Percentiles rank a stretch among this genome's conserved stretches.
Evolutionary conservation across 129 eudicot species (phyloP).

Genomic region (Arctium minus): DNA sequence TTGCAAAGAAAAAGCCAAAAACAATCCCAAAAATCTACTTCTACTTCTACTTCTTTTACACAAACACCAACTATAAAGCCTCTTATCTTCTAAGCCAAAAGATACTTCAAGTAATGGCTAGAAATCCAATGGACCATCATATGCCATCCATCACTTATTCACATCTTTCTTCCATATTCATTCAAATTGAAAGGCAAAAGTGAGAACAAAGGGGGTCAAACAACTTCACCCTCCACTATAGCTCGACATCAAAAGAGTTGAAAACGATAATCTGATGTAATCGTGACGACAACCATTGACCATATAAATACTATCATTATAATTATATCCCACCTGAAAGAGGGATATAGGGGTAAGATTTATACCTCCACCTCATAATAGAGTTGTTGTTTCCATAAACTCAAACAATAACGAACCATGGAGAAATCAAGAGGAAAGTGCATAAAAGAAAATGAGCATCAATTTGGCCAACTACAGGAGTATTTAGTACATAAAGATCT

Average conservation of each 20-base stretch:
- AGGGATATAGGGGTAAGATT: too few relatives aligned
- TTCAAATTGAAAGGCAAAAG: conserved; percentile 16
- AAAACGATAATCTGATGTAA: neutral
- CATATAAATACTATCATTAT: too few relatives aligned
- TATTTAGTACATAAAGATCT: conserved; percentile 24
- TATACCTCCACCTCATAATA: neutral
- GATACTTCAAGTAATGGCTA: neutral
- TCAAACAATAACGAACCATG: neutral
- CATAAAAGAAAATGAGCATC: conserved; percentile 12
- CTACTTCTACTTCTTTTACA: neutral
- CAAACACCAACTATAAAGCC: neutral
- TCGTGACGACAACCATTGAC: neutral
- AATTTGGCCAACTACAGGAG: conserved; percentile 24
- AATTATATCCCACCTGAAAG: neutral
- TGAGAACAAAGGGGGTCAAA: conserved; percentile 17
- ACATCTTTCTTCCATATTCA: conserved; percentile 7
- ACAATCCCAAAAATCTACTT: neutral
- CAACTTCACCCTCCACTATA: conserved; percentile 18
- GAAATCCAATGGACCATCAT: neutral
- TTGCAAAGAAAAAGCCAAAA: conserved; percentile 4
- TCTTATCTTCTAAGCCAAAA: conserved; percentile 1
- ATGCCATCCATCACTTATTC: neutral
- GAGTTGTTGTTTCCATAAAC: neutral
- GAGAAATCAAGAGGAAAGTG: neutral
- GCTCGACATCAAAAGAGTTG: conserved; percentile 1